Evolutionary conservation across 768 basidiomycete genomes (phyloP), one percentile per base, ranked within the genome.

Genomic region (Tulasnella sp.): DNA sequence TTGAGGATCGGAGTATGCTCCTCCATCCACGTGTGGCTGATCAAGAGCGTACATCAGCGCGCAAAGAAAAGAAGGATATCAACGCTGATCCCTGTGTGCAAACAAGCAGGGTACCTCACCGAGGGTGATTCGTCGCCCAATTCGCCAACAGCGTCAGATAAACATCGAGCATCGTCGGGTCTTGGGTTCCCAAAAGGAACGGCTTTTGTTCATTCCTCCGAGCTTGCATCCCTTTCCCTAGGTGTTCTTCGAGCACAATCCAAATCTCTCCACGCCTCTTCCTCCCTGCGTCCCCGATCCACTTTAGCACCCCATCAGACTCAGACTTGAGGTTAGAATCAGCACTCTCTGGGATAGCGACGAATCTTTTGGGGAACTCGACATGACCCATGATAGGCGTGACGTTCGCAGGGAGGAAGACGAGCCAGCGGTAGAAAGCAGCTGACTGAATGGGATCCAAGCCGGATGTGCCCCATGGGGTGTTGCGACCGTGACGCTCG

Each of bases 341-440:
- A 11, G 31, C 53, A 42, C 44, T 53, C 21, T 27, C 25, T 9
- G 60, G 60, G 19, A 60, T 45, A 0, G 21, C 27, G 25, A 54
- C 30, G 43, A 15, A 60, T 11, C 60, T 41, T 27, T 60, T 53
- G 0, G 60, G 60, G 31, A 60, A 60, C 41, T 60, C 53, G 25
- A 55, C 17, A 24, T 27, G 17, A 15, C 52, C 55, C 10, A 60
- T 34, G 0, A 31, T 43, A 1, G 60, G 53, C 27, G 53, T 54
- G 50, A 60, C 43, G 19, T 55, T 50, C 29, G 53, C 60, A 9
- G 60, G 53, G 24, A 55, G 38, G 31, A 30, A 55, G 44, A 60
- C 60, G 1, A 55, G 42, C 15, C 30, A 55, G 22, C 53, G 53
- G 22, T 55, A 55, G n/a, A 55, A 55, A 21, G 53, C 21, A 4